phyloP scores from a whole-genome alignment of 768 basidiomycete species.

The Tylopilus cervinicoccineus region DNA sequence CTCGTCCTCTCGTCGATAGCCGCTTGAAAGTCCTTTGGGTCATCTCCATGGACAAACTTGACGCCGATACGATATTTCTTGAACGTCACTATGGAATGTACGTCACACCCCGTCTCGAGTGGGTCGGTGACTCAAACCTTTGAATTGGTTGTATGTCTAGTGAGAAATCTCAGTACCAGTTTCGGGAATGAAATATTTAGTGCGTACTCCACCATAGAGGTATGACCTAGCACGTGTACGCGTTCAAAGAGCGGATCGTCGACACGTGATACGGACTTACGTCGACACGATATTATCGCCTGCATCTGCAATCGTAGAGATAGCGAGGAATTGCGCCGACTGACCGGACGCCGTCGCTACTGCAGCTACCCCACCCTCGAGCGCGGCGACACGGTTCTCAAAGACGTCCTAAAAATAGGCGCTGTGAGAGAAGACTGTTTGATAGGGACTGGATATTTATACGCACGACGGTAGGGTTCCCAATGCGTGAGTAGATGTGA shows the following conservation, averaged over 20 bases:
- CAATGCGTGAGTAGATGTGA: constrained; percentile 52
- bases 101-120: neutral
- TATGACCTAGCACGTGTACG: constrained; percentile 34
- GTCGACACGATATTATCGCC: constrained; percentile 68
- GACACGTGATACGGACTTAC: constrained; percentile 27
- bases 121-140: constrained; percentile 33
- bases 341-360: constrained; percentile 57
- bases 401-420: constrained; percentile 47
- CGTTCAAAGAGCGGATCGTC: neutral
- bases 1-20: constrained; percentile 62
- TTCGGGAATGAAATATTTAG: neutral
- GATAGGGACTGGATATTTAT: neutral
- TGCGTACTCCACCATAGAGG: constrained; percentile 56
- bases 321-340: constrained; percentile 58
- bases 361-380: constrained; percentile 62
- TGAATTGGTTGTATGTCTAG: constrained; percentile 63
- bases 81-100: constrained; percentile 39
- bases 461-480: constrained; percentile 54
- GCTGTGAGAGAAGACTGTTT: neutral
- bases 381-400: constrained; percentile 59
- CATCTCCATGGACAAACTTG: constrained; percentile 49
- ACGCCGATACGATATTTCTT: constrained; percentile 52
- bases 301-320: constrained; percentile 44
- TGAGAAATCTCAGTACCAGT: neutral
- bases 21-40: constrained; percentile 43